These are phyloP conservation scores for Lodderomyces parapsilosis DNA, from an alignment of 1,139 yeast genomes.

Conservation along the genomic window DNA sequence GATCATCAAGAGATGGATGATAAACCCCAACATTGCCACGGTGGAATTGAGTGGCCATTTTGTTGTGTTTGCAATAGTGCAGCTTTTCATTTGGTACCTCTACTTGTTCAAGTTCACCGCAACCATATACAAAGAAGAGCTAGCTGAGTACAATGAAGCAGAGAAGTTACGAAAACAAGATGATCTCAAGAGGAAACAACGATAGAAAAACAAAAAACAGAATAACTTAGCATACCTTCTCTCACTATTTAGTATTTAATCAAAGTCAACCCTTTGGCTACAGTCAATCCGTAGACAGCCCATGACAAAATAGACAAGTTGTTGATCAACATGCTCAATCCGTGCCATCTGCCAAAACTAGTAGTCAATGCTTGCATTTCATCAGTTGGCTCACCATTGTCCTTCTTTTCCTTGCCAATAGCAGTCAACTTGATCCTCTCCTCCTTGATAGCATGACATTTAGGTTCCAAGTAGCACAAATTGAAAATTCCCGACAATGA, in stretches of 20 bases:
- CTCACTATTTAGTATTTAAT: neutral
- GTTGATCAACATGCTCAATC: conserved; percentile 66
- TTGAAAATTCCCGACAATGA: conserved; percentile 67
- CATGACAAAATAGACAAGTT: conserved; percentile 58
- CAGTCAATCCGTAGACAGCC: conserved; percentile 62
- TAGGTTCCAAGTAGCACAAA: conserved; percentile 63
- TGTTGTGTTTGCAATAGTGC: conserved; percentile 17
- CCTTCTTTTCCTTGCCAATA: conserved; percentile 28
- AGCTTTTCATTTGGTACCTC: conserved; percentile 18
- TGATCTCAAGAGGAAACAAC: conserved; percentile 10
- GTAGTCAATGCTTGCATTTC: conserved; percentile 58
- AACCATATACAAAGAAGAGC: conserved; percentile 12
- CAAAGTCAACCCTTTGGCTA: conserved; percentile 12
- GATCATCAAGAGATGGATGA: conserved; percentile 30
- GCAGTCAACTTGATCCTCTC: conserved; percentile 53
- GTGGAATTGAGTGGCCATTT: conserved; percentile 18
- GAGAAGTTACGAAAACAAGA: conserved; percentile 14
- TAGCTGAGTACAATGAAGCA: conserved; percentile 17
- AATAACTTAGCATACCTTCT: neutral
- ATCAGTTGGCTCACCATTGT: conserved; percentile 47
- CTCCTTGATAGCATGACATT: conserved; percentile 57
- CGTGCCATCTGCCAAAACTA: conserved; percentile 73
- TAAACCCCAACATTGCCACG: conserved; percentile 21
- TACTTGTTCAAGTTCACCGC: conserved; percentile 22
- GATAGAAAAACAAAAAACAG: neutral